phyloP scores from a whole-genome alignment of 257 asterid genomes.

The Datura wrightii region DNA sequence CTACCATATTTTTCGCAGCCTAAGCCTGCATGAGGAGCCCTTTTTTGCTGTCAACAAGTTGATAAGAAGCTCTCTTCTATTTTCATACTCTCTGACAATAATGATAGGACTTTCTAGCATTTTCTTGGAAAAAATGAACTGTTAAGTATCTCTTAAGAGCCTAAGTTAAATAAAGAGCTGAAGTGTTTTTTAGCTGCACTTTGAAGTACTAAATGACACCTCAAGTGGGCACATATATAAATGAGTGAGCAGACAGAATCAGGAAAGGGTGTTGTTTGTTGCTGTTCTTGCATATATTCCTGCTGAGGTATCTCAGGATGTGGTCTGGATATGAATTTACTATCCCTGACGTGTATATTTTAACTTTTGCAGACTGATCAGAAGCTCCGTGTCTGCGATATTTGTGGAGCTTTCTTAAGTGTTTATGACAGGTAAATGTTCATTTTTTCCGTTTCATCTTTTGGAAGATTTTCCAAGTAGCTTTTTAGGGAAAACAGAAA shows the following conservation, averaged over 20 bases:
- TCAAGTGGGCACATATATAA: slow-evolving; percentile 2
- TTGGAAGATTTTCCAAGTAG: slow-evolving; percentile 19
- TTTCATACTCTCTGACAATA: not conserved
- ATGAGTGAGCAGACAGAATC: slow-evolving; percentile 21
- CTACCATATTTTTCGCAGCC: not conserved
- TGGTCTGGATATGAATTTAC: slow-evolving; percentile 10
- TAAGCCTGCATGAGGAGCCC: not conserved
- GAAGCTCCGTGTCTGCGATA: slow-evolving; percentile 99
- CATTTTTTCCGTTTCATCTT: slow-evolving; percentile 22
- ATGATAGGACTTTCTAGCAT: not conserved
- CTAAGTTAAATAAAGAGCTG: not conserved
- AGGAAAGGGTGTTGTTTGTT: not conserved
- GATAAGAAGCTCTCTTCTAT: slow-evolving; percentile 13
- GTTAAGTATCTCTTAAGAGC: not conserved
- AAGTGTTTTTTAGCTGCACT: not conserved
- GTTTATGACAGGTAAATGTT: slow-evolving; percentile 81
- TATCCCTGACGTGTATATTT: slow-evolving; percentile 41
- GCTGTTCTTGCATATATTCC: slow-evolving; percentile 25
- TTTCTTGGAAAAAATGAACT: not conserved
- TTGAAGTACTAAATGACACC: not conserved
- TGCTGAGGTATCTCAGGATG: not conserved
- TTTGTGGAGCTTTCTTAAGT: slow-evolving; percentile 96
- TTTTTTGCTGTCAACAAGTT: not conserved
- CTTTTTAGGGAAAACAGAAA: slow-evolving; percentile 47
- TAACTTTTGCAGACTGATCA: slow-evolving; percentile 83